Conservation (phyloP, 805 yeast genomes). For the Suhomyces sp. region DNA sequence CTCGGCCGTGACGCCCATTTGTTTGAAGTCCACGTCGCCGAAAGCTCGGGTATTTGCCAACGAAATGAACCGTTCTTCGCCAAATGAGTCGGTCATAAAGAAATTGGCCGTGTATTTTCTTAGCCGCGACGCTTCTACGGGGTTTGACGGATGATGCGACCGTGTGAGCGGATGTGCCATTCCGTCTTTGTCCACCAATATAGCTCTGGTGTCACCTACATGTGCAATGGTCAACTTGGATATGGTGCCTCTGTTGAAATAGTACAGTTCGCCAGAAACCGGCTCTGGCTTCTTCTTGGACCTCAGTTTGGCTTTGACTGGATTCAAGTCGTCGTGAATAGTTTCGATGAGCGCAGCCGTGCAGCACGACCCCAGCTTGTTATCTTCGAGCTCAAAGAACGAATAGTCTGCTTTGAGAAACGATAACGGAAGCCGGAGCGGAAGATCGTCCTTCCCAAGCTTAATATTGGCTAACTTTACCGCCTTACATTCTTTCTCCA, state of each 20-base stretch:
- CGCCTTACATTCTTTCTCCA: constrained; percentile 19
- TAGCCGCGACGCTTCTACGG: constrained; percentile 71
- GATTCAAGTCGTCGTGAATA: constrained; percentile 16
- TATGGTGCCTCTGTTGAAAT: constrained; percentile 64
- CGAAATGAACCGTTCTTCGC: constrained; percentile 78
- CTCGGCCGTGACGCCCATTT: constrained; percentile 85
- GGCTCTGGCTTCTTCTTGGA: constrained; percentile 15
- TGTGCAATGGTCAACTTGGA: constrained; percentile 78
- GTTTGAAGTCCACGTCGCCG: constrained; percentile 82
- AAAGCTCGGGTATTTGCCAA: constrained; percentile 92
- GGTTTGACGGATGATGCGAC: constrained; percentile 84
- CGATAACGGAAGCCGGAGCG: constrained; percentile 58
- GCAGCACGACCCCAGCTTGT: constrained; percentile 66
- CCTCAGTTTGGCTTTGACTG: neutral
- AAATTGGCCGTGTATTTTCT: constrained; percentile 58
- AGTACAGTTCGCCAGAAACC: constrained; percentile 36
- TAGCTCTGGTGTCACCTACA: constrained; percentile 87
- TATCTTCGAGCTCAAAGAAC: constrained; percentile 42
- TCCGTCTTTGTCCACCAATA: constrained; percentile 80
- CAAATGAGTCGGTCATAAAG: constrained; percentile 85
- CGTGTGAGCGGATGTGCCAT: constrained; percentile 73
- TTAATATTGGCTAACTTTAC: constrained; percentile 11
- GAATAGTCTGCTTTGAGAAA: constrained; percentile 65
- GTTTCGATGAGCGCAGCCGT: constrained; percentile 63
- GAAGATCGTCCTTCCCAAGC: constrained; percentile 50